Evolutionary conservation across 371 early-diverging fungal genomes (phyloP), one percentile per base, ranked within the genome.

Genomic region (Synchytrium microbalum): DNA sequence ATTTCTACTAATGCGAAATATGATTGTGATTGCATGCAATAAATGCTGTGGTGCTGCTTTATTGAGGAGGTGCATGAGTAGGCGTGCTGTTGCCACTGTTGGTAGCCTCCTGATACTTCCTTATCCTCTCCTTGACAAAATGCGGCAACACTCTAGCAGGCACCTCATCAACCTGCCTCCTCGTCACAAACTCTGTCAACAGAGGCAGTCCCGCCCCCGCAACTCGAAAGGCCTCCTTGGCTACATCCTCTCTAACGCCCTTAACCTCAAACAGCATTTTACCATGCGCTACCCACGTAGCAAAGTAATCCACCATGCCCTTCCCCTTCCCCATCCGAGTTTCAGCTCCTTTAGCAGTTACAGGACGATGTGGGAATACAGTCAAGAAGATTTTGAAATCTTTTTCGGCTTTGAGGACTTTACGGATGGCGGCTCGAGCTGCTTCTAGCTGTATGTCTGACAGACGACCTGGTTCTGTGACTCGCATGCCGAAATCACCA

Each of bases 251-350:
- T 38, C 76, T 32, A 74, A 66, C 78, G 19, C 87, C 89, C 61
- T 78, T 82, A 54, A 96, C 81, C 75, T 96, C 96, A 69, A 96
- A 88, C 38, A 96, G 72, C 65, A 96, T 86, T 58, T 88, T 83
- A 64, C 91, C 91, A 72, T 86, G 79, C 30, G 92, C 88, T 1
- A 95, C 95, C 67, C 93, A 88, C 64, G 89, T 88, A 0, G 90
- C 93, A 86, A 86, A 95, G 76, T 88, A 92, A 60, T 95, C 95
- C 62, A 95, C 91, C 32, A 88, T 82, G 63, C 95, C 96, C 74
- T 96, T 96, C 67, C 96, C 96, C 76, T 94, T 94, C 69, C 96
- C 96, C 96, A 96, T 96, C 78, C 96, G 86, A 32, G 87, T 84
- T 79, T 93, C 96, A 32, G 88, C 88, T 28, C 92, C 92, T 70